Evolutionary conservation across 805 yeast species (phyloP).

Genomic region (Maudiozyma pseudohumilis): DNA sequence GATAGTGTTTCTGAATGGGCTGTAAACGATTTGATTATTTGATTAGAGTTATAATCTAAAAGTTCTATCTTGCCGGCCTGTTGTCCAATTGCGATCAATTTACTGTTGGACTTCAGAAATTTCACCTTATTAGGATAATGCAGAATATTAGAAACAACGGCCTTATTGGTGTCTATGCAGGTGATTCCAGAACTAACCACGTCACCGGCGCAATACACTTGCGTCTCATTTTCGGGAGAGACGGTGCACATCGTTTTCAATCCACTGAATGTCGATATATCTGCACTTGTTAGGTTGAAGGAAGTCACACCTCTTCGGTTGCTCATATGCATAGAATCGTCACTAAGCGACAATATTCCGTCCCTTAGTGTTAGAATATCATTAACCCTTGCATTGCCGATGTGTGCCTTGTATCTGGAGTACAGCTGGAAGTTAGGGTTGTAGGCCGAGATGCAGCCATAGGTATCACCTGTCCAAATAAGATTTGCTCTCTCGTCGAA

Average conservation of each 20-base stretch:
- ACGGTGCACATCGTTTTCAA: conserved; percentile 34
- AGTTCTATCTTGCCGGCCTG: conserved; percentile 53
- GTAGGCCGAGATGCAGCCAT: conserved; percentile 39
- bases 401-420: conserved; percentile 46
- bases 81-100: conserved; percentile 49
- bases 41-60: conserved; percentile 44
- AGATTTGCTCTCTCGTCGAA: conserved; percentile 72
- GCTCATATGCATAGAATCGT: conserved; percentile 42
- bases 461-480: conserved; percentile 72
- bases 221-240: conserved; percentile 33
- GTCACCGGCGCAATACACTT: conserved; percentile 37
- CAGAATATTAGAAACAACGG: conserved; percentile 29
- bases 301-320: conserved; percentile 47
- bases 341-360: conserved; percentile 51
- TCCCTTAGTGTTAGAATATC: conserved; percentile 46
- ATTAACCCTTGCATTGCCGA: conserved; percentile 34
- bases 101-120: conserved; percentile 40
- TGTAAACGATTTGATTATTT: conserved; percentile 42
- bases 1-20: conserved; percentile 54
- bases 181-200: conserved; percentile 29
- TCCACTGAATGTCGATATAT: conserved; percentile 27
- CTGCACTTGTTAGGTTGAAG: conserved; percentile 25
- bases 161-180: conserved; percentile 35
- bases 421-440: conserved; percentile 46
- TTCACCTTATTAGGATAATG: conserved; percentile 38